phyloP scores from a whole-genome alignment of 2,329 filamentous ascomycete species.

The Xylaria sp. region DNA sequence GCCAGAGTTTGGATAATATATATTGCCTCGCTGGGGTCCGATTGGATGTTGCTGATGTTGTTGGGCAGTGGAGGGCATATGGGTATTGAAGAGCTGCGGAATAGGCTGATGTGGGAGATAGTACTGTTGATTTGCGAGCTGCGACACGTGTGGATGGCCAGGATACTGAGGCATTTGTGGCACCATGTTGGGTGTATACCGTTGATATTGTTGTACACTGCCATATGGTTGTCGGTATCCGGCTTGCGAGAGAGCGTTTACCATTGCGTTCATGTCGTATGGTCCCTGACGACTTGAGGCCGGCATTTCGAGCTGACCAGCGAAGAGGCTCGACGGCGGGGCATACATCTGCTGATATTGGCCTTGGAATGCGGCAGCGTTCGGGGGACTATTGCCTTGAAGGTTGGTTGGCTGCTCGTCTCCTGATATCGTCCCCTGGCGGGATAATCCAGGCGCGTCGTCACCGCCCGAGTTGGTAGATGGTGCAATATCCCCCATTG shows the following conservation, averaged over 20 bases:
- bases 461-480: conserved; percentile 39
- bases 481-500: conserved; percentile 46
- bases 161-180: conserved; percentile 50
- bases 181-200: conserved; percentile 43
- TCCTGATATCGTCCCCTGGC: conserved; percentile 30
- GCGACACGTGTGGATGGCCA: conserved; percentile 45
- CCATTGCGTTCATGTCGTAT: conserved; percentile 56
- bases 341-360: conserved; percentile 43
- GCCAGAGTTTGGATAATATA: conserved; percentile 52
- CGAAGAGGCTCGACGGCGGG: conserved; percentile 47
- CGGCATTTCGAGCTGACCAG: conserved; percentile 51
- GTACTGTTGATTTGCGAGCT: conserved; percentile 52
- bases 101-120: conserved; percentile 53
- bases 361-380: conserved; percentile 35
- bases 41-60: conserved; percentile 44
- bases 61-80: conserved; percentile 46
- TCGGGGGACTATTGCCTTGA: conserved; percentile 32
- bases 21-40: conserved; percentile 37
- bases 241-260: conserved; percentile 50
- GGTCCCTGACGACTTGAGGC: conserved; percentile 41
- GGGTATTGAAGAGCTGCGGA: conserved; percentile 51
- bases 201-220: conserved; percentile 41
- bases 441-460: conserved; percentile 31
- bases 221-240: conserved; percentile 49
- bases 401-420: conserved; percentile 32